Evolutionary conservation across 2,329 filamentous ascomycete species (phyloP).

Genomic region (Chaetomiaceae sp.): DNA sequence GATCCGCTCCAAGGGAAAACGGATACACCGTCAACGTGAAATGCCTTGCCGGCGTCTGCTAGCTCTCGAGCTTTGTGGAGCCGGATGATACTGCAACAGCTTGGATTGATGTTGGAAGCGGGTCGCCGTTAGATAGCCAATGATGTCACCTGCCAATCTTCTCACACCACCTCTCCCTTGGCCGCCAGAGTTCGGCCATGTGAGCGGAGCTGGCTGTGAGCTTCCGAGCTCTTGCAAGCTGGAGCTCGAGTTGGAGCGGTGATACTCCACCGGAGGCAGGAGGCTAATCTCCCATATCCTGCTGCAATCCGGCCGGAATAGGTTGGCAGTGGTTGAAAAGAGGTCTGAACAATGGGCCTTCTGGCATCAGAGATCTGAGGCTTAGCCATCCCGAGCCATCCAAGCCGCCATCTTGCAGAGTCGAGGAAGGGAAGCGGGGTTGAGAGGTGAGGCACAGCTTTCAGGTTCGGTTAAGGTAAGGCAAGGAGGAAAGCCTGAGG

Average conservation of each 20-base stretch:
- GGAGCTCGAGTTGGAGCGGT: background rate
- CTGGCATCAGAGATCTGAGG: slow-evolving; percentile 1
- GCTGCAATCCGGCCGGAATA: background rate
- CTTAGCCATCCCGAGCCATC: background rate
- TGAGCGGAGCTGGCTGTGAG: too few relatives aligned
- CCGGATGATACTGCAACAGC: slow-evolving; percentile 14
- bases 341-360: slow-evolving; percentile 4
- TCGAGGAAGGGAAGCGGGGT: slow-evolving; percentile 15
- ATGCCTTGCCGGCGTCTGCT: background rate
- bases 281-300: background rate
- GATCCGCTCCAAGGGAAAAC: too few relatives aligned
- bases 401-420: background rate
- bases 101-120: slow-evolving; percentile 13
- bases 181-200: background rate
- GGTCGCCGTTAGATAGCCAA: slow-evolving; percentile 14
- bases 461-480: background rate
- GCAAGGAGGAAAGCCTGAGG: background rate
- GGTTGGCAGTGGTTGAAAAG: background rate
- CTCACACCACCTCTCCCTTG: background rate
- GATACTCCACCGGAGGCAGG: too few relatives aligned
- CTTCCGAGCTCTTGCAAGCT: too few relatives aligned
- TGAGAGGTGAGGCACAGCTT: slow-evolving; percentile 9
- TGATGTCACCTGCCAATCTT: slow-evolving; percentile 22
- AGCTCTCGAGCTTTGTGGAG: slow-evolving; percentile 5
- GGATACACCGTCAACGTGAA: too few relatives aligned